A percentile compares a stretch with the other conserved stretches of the same genome.
Conservation (phyloP, 2,329 filamentous ascomycete species). For the Fusarium sp. region DNA sequence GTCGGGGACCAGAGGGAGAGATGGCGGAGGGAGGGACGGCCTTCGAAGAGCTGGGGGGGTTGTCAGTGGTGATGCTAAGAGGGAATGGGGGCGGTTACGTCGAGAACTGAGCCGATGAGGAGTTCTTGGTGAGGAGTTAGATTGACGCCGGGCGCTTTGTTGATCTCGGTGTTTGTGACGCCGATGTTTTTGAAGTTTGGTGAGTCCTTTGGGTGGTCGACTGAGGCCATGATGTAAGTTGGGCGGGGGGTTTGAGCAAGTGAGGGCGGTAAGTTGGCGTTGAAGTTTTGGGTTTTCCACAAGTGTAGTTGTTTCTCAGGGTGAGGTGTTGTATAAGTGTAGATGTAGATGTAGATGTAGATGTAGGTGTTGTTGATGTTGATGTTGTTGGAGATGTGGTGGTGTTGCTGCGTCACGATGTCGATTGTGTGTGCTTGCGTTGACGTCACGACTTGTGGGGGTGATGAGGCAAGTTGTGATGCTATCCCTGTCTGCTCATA, state of each 20-base stretch:
- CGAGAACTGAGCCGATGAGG: constrained; percentile 11
- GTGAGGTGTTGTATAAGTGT: not conserved
- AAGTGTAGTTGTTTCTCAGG: no score
- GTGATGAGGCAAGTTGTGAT: not conserved
- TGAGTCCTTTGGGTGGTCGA: not conserved
- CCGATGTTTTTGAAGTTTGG: constrained; percentile 9
- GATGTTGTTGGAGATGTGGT: not conserved
- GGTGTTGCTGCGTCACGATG: not conserved
- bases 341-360: no score
- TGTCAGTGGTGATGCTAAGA: not conserved
- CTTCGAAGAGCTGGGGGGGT: constrained; percentile 63
- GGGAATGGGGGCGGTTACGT: not conserved
- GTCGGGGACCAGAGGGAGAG: constrained; percentile 69
- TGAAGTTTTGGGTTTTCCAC: no score
- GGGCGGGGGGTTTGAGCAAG: not conserved
- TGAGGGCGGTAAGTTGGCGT: not conserved
- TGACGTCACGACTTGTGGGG: constrained; percentile 17
- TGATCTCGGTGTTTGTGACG: constrained; percentile 7
- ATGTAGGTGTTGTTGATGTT: no score
- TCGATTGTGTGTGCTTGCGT: not conserved
- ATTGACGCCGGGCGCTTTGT: not conserved
- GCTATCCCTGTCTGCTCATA: not conserved
- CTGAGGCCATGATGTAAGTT: not conserved
- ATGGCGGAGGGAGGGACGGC: constrained; percentile 67
- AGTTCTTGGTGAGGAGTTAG: constrained; percentile 6